Percentiles rank a stretch among this genome's conserved stretches.
phyloP scores from a whole-genome alignment of 176 grass and related monocot species.

The Lolium multiflorum region DNA sequence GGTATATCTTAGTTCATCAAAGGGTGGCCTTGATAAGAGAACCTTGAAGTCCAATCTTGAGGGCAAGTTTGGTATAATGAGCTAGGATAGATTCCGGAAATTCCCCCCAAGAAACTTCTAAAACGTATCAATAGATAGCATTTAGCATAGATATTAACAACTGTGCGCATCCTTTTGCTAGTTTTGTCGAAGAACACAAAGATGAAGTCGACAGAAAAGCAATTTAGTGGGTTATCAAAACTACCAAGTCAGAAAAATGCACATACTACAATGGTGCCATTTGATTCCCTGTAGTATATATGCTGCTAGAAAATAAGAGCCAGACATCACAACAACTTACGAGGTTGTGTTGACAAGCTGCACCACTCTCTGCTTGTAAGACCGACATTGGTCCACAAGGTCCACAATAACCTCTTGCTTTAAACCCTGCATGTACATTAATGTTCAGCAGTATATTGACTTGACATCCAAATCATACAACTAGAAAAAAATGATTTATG shows the following conservation, averaged over 20 bases:
- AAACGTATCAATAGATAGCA: neutral
- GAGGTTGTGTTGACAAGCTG: slow-evolving; percentile 80
- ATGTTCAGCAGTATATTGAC: slow-evolving; percentile 21
- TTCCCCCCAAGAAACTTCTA: neutral
- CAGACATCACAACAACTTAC: slow-evolving; percentile 55
- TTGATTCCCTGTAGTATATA: slow-evolving; percentile 18
- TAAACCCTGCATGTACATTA: slow-evolving; percentile 67
- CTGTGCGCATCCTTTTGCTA: neutral
- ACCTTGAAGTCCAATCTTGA: slow-evolving; percentile 23
- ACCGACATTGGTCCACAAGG: slow-evolving; percentile 81
- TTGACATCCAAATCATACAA: slow-evolving; percentile 18
- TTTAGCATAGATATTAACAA: neutral
- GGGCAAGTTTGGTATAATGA: neutral
- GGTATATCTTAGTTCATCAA: slow-evolving; percentile 1
- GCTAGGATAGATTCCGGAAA: neutral
- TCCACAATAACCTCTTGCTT: slow-evolving; percentile 85
- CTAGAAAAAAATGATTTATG: slow-evolving; percentile 20
- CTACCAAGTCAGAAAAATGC: neutral
- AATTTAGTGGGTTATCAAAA: slow-evolving; percentile 28
- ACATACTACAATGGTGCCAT: slow-evolving; percentile 13
- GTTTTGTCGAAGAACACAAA: neutral
- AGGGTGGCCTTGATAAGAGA: neutral
- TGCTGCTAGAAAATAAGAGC: neutral
- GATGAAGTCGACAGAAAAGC: slow-evolving; percentile 13
- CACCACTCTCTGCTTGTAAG: slow-evolving; percentile 81